Evolutionary conservation across 2,329 filamentous ascomycete species (phyloP).

Genomic region (Botrytis fragariae): DNA sequence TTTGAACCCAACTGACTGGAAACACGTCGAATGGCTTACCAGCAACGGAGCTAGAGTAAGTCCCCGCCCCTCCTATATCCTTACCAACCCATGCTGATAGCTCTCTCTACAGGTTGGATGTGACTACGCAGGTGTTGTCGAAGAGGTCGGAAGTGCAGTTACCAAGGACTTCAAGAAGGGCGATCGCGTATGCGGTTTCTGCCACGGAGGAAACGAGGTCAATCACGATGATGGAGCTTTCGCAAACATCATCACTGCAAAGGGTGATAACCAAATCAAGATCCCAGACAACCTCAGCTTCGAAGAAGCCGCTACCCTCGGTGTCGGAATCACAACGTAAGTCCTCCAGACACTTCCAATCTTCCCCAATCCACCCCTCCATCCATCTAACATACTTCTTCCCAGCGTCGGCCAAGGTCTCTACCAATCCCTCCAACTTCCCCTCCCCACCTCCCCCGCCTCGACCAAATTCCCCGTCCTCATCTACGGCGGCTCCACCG

Average conservation of each 20-base stretch:
- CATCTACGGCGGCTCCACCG: slow-evolving; percentile 51
- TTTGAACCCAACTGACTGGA: slow-evolving; percentile 39
- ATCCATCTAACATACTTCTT: slow-evolving; percentile 28
- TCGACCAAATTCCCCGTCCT: slow-evolving; percentile 44
- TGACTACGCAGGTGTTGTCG: slow-evolving; percentile 49
- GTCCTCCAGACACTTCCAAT: slow-evolving; percentile 18
- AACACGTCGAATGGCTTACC: slow-evolving; percentile 34
- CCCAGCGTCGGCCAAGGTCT: slow-evolving; percentile 48
- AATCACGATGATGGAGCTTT: slow-evolving; percentile 45
- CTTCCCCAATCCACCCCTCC: neutral
- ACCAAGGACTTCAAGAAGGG: slow-evolving; percentile 46
- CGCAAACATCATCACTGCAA: slow-evolving; percentile 33
- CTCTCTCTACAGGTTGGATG: slow-evolving; percentile 39
- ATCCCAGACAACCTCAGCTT: slow-evolving; percentile 47
- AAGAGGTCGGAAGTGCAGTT: slow-evolving; percentile 46
- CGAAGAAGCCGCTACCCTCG: slow-evolving; percentile 45
- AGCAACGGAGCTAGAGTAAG: slow-evolving; percentile 27
- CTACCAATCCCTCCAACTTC: slow-evolving; percentile 47
- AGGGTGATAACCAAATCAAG: slow-evolving; percentile 44
- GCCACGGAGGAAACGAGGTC: slow-evolving; percentile 42
- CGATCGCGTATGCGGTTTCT: slow-evolving; percentile 47
- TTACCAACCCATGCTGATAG: neutral
- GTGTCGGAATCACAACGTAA: slow-evolving; percentile 32
- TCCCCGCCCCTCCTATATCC: neutral
- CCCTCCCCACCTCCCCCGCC: slow-evolving; percentile 45